Base-by-base conservation (phyloP, 73 alveolate genomes). In the Paraurostyla sp. region DNA sequence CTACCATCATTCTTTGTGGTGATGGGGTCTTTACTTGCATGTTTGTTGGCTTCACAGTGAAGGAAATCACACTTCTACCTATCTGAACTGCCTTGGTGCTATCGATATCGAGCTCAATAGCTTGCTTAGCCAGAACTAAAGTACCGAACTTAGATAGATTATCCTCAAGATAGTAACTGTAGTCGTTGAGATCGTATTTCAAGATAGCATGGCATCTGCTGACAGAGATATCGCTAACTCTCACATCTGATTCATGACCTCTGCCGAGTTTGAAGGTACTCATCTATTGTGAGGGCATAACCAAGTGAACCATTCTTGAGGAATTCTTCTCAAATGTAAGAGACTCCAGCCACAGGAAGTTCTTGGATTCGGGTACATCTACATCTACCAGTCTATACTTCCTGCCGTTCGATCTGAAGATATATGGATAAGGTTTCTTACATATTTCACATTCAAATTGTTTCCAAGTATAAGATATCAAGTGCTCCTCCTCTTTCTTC, bases 391-490 rank as follows among this genome's bases (percentile, higher is more conserved):
- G 71, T 29, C 87, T 42, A 54, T 76, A 91, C 15, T 65, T 65
- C 22, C 76, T 83, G 36, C 84, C 78, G 50, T 91, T 57, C 20
- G 63, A 36, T 76, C 62, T 84, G 58, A 85, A 71, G 18, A 73
- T 78, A 63, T 83, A 91, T 3, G 99, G 99, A 86, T 94, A 96
- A 20, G 98, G 96, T 0, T 75, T 62, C 56, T 96, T 93, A 83
- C 99, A 97, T 20, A 95, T 89, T 65, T 94, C 98, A 69, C 99
- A 96, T 82, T 94, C 96, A 60, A 97, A 93, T 42, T 80, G 69
- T 51, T 89, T 89, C 95, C 97, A 95, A 16, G 75, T 59, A 88
- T 89, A 95, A 42, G 94, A 76, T 22, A 29, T 88, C 48, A 87
- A 85, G 58, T 92, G 93, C 40, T 48, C 54, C 68, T 88, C 86